phyloP scores from a whole-genome alignment of 2,329 filamentous ascomycete species.

The Colletotrichum sp. region DNA sequence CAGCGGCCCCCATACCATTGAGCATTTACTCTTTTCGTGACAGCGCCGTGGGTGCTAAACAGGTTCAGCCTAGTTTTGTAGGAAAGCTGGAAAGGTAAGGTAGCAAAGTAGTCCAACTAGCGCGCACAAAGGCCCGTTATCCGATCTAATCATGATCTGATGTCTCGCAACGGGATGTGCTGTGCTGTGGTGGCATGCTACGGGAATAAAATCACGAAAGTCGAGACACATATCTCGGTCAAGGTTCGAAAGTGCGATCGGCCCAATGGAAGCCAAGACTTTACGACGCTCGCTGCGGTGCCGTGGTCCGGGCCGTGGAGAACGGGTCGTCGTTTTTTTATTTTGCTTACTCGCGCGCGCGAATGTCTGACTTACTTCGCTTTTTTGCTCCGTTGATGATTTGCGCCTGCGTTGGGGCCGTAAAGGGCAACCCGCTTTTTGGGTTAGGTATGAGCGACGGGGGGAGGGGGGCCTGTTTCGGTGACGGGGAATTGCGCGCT shows the following conservation, averaged over 20 bases:
- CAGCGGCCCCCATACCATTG: not conserved
- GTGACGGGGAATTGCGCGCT: not conserved
- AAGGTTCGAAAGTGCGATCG: not conserved
- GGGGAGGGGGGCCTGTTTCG: not conserved
- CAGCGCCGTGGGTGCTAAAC: not conserved
- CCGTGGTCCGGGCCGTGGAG: conserved; percentile 1
- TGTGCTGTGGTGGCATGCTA: not conserved
- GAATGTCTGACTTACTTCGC: not conserved
- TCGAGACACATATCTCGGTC: not conserved
- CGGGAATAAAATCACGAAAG: not conserved
- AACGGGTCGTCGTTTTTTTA: not conserved
- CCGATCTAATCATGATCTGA: not conserved
- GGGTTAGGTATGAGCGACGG: not conserved
- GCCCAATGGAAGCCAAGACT: not conserved
- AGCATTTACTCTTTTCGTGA: not conserved
- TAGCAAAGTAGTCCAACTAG: not conserved
- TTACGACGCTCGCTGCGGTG: not conserved
- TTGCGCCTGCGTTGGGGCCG: not conserved
- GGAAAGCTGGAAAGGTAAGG: not conserved
- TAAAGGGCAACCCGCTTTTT: not conserved
- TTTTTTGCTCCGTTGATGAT: not conserved
- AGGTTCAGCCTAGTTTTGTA: not conserved
- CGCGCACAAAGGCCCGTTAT: not conserved
- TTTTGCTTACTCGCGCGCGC: not conserved
- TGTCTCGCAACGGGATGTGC: not conserved